Base-by-base conservation (phyloP, 306 rosid species). In the Lathyrus aphaca region DNA sequence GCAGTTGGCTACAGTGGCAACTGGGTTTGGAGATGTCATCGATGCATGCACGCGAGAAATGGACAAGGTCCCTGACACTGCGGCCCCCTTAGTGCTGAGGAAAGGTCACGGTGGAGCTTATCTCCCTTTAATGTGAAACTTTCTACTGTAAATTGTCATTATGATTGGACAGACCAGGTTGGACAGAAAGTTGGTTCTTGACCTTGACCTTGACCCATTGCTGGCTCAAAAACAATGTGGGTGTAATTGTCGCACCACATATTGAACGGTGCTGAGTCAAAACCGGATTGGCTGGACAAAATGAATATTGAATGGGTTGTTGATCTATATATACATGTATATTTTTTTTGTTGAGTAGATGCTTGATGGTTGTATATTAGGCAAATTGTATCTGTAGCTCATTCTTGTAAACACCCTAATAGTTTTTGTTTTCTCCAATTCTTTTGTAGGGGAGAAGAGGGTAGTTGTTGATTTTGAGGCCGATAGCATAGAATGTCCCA, bases 51-150 rank as follows among this genome's bases (percentile, higher is more conserved):
- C 42, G 14, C 86, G 79, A 57, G 86, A 86, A 50, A 77, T 90
- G 76, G 97, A 94, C 70, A 94, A 69, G 84, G 86, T 94, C 56
- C 97, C 92, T 11, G 97, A 94, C 35, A 94, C 82, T 71, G 86
- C 87, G 1, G 91, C 94, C 4, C 98, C 97, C 5, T 89, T 90
- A 61, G 90, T 93, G 43, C 88, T 90, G 58, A 86, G 90, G 78
- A 93, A 82, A 79, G 98, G 98, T 45, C 98, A 93, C 32, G 98
- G 98, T 5, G 98, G 98, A 69, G 96, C 90, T 51, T 93, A 90
- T 86, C 94, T 90, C 54, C 98, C 98, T 32, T 76, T 93, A 4
- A 93, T 93, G 98, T 93, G 84, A 93, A 67, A 54, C 48, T 74
- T 80, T 44, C 44, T 69, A 50, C 51, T 54, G 21, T 51, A 11